phyloP scores from a whole-genome alignment of 352 stramenopile genomes.

The Phytophthora uliginosa region DNA sequence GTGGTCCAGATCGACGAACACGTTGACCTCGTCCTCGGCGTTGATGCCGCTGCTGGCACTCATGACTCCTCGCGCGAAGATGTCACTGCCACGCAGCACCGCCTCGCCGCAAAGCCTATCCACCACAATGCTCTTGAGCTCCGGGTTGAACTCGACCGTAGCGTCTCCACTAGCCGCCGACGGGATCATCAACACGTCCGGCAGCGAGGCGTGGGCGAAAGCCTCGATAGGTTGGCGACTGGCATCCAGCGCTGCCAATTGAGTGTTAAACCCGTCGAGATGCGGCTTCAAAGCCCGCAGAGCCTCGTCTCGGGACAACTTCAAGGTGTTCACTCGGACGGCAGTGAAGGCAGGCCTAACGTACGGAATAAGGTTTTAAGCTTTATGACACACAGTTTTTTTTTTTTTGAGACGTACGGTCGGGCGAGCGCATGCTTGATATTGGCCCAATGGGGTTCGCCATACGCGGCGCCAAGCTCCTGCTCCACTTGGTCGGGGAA shows the following conservation, averaged over 20 bases:
- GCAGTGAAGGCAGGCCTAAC: slow-evolving; percentile 74
- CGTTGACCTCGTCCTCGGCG: slow-evolving; percentile 79
- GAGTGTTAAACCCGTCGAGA: slow-evolving; percentile 66
- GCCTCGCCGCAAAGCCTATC: slow-evolving; percentile 95
- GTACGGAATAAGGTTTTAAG: neutral
- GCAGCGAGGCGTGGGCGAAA: slow-evolving; percentile 50
- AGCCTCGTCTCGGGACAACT: slow-evolving; percentile 63
- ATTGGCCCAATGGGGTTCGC: slow-evolving; percentile 64
- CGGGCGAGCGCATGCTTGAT: slow-evolving; percentile 81
- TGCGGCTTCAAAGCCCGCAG: slow-evolving; percentile 52
- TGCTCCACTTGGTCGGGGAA: slow-evolving; percentile 78
- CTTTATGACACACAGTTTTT: slow-evolving; percentile 10
- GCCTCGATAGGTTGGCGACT: slow-evolving; percentile 49
- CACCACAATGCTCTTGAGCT: slow-evolving; percentile 83
- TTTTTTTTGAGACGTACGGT: slow-evolving; percentile 22
- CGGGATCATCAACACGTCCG: slow-evolving; percentile 78
- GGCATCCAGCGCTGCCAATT: slow-evolving; percentile 45
- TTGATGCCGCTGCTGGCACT: slow-evolving; percentile 90
- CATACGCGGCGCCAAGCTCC: slow-evolving; percentile 71
- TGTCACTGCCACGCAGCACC: slow-evolving; percentile 94
- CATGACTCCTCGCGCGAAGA: slow-evolving; percentile 94
- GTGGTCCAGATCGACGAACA: slow-evolving; percentile 91
- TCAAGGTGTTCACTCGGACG: slow-evolving; percentile 85
- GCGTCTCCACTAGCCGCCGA: slow-evolving; percentile 46
- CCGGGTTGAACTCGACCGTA: slow-evolving; percentile 34